Evolutionary conservation across 1,139 yeast genomes (phyloP).

Genomic region (Kurtzmaniella quercitrusa): DNA sequence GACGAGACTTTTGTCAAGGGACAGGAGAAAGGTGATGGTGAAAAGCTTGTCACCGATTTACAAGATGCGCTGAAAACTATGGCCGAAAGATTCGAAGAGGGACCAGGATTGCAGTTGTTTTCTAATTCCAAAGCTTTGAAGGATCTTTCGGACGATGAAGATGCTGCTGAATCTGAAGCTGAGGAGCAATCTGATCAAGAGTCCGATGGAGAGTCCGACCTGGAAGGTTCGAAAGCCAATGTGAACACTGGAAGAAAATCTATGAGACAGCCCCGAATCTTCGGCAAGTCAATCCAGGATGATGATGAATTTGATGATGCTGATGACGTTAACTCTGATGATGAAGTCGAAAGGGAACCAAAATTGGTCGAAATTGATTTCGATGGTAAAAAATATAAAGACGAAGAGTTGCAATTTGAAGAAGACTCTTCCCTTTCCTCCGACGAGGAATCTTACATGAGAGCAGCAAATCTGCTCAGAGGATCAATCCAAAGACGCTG

Average conservation of each 20-base stretch:
- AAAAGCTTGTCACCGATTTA: slow-evolving; percentile 73
- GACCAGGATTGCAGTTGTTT: slow-evolving; percentile 72
- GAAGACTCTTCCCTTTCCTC: slow-evolving; percentile 44
- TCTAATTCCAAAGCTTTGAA: slow-evolving; percentile 53
- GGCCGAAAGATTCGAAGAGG: slow-evolving; percentile 56
- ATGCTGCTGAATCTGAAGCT: slow-evolving; percentile 35
- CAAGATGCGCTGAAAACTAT: slow-evolving; percentile 66
- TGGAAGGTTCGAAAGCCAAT: slow-evolving; percentile 16
- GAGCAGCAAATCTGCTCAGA: slow-evolving; percentile 43
- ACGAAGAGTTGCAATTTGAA: slow-evolving; percentile 47
- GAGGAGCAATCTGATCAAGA: slow-evolving; percentile 33
- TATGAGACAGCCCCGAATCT: slow-evolving; percentile 56
- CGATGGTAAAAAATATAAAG: slow-evolving; percentile 33
- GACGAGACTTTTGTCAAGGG: slow-evolving; percentile 58
- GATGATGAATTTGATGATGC: slow-evolving; percentile 47
- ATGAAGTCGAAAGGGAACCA: slow-evolving; percentile 28
- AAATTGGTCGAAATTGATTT: slow-evolving; percentile 50
- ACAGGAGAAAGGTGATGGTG: slow-evolving; percentile 76
- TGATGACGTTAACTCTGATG: slow-evolving; percentile 24
- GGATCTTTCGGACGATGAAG: slow-evolving; percentile 32
- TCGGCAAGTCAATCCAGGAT: slow-evolving; percentile 49
- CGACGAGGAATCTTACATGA: slow-evolving; percentile 35
- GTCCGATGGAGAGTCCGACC: slow-evolving; percentile 25
- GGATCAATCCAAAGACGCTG: slow-evolving; percentile 48
- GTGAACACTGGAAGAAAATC: slow-evolving; percentile 52